Percentiles rank a stretch among this genome's conserved stretches.
Conservation (phyloP, 2,329 filamentous ascomycete species). For the Fusarium proliferatum region DNA sequence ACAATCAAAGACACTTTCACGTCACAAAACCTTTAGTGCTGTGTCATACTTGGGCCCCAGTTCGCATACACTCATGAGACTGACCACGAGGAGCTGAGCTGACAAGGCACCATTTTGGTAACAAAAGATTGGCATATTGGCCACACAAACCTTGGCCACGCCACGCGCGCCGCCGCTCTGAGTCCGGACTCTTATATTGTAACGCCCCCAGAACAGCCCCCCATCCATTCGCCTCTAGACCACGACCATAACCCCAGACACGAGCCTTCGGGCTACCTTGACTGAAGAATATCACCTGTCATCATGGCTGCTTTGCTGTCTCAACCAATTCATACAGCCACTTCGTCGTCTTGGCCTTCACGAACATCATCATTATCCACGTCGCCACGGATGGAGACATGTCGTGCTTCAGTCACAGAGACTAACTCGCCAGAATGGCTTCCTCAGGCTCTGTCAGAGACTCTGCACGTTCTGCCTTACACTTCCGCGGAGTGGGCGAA, state of each 20-base stretch:
- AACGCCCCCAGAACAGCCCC: conserved; percentile 34
- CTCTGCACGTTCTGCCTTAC: conserved; percentile 52
- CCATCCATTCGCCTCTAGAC: conserved; percentile 16
- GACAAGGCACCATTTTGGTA: conserved; percentile 26
- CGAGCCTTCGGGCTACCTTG: conserved; percentile 4
- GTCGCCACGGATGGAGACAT: conserved; percentile 27
- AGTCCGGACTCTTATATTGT: conserved; percentile 41
- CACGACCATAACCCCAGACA: conserved; percentile 6
- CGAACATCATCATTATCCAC: conserved; percentile 24
- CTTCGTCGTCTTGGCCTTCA: conserved; percentile 24
- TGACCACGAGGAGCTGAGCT: conserved; percentile 29
- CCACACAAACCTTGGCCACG: conserved; percentile 38
- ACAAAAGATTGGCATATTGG: conserved; percentile 37
- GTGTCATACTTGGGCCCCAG: conserved; percentile 18
- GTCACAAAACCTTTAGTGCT: conserved; percentile 17
- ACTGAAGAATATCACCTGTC: conserved; percentile 2
- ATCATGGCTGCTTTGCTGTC: conserved; percentile 37
- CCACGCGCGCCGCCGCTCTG: conserved; percentile 34
- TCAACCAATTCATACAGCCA: conserved; percentile 26
- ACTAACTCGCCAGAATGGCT: conserved; percentile 21
- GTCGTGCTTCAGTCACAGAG: conserved; percentile 9
- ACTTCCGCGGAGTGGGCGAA: conserved; percentile 63
- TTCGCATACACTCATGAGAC: conserved; percentile 14
- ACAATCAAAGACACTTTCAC: conserved; percentile 32
- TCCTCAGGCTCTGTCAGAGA: conserved; percentile 31